Evolutionary conservation across 805 yeast genomes (phyloP).

Genomic region (Nakazawaea wyomingensis): DNA sequence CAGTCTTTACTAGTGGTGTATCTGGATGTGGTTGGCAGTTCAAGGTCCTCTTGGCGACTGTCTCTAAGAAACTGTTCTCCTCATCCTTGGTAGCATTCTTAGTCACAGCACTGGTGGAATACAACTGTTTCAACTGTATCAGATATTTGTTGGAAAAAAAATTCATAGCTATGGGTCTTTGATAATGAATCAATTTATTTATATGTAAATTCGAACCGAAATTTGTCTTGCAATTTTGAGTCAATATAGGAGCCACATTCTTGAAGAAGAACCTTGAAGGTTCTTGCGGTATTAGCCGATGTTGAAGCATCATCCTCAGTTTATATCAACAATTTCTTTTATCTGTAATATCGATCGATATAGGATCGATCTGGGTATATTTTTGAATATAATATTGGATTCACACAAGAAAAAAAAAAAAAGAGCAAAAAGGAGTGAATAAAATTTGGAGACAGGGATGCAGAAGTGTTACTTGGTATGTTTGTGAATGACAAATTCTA

Average conservation of each 20-base stretch:
- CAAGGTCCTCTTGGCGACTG: slow-evolving; percentile 39
- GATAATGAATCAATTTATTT: slow-evolving; percentile 2
- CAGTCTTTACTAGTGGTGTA: slow-evolving; percentile 12
- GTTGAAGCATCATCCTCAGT: neutral
- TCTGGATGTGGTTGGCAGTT: slow-evolving; percentile 34
- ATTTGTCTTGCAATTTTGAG: neutral
- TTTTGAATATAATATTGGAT: too few species aligned
- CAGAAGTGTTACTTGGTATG: too few species aligned
- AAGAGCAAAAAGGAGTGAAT: too few species aligned
- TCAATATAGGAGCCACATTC: slow-evolving; percentile 1
- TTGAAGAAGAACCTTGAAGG: slow-evolving; percentile 6
- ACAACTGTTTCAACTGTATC: slow-evolving; percentile 5
- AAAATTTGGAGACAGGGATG: too few species aligned
- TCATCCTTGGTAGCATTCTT: neutral
- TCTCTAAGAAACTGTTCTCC: slow-evolving; percentile 22
- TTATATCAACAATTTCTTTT: neutral
- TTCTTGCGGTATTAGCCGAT: neutral
- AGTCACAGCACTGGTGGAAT: slow-evolving; percentile 6
- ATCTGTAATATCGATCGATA: neutral
- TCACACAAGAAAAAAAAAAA: too few species aligned
- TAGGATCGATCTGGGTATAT: too few species aligned
- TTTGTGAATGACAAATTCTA: too few species aligned
- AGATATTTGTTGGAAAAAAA: slow-evolving; percentile 7
- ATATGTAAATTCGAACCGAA: slow-evolving; percentile 1
- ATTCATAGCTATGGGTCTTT: slow-evolving; percentile 2